Evolutionary conservation across 805 yeast genomes (phyloP).

Genomic region (Sungouiella blattae): DNA sequence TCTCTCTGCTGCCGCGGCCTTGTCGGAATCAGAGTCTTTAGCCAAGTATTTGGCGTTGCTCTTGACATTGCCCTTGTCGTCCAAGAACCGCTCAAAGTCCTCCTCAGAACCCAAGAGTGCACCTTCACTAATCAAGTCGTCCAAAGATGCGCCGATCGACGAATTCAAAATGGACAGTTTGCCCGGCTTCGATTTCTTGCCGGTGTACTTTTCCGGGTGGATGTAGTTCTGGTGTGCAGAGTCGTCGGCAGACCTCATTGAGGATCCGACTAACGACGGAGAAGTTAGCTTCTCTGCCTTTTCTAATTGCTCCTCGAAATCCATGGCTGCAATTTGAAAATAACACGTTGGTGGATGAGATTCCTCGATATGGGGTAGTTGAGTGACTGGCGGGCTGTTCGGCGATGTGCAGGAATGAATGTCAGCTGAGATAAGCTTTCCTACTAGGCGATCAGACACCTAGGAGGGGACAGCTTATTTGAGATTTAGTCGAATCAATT

Average conservation of each 20-base stretch:
- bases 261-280: constrained; percentile 54
- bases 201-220: constrained; percentile 41
- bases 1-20: not conserved
- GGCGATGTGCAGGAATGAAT: too few relatives aligned
- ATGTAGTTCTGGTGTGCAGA: constrained; percentile 42
- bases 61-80: constrained; percentile 51
- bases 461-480: too few relatives aligned
- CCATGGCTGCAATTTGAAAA: too few relatives aligned
- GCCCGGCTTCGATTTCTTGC: constrained; percentile 17
- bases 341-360: too few relatives aligned
- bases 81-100: constrained; percentile 50
- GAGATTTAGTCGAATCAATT: too few relatives aligned
- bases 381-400: too few relatives aligned
- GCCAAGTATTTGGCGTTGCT: constrained; percentile 36
- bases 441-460: too few relatives aligned
- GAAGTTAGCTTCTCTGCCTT: constrained; percentile 44
- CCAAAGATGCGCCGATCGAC: constrained; percentile 50
- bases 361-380: too few relatives aligned
- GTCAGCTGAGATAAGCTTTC: too few relatives aligned
- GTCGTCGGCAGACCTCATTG: constrained; percentile 47
- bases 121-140: constrained; percentile 47
- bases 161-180: constrained; percentile 15
- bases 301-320: constrained; percentile 40
- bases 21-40: constrained; percentile 2
- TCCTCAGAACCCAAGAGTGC: constrained; percentile 49